phyloP scores from a whole-genome alignment of 2,329 filamentous ascomycete genomes.

The Claviceps sp. region DNA sequence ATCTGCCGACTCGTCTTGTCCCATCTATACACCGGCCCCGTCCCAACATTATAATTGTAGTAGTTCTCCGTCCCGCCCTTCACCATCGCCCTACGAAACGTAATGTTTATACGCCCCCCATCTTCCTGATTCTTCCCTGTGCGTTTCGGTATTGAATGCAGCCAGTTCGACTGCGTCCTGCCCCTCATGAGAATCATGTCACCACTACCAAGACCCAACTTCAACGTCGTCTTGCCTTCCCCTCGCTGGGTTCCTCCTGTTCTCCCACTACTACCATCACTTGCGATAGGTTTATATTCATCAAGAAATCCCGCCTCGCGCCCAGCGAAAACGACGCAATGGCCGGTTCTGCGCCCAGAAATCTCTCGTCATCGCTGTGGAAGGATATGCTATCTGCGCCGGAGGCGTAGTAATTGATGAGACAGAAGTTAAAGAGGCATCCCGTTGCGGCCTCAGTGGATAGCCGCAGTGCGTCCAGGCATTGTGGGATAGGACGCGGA shows the following conservation, averaged over 20 bases:
- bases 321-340: slow-evolving; percentile 68
- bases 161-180: slow-evolving; percentile 60
- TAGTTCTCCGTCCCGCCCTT: slow-evolving; percentile 69
- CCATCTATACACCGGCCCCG: slow-evolving; percentile 56
- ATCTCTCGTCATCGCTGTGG: slow-evolving; percentile 69
- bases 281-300: slow-evolving; percentile 58
- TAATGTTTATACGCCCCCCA: slow-evolving; percentile 61
- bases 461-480: slow-evolving; percentile 48
- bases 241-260: slow-evolving; percentile 11
- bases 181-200: slow-evolving; percentile 74
- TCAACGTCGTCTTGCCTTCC: slow-evolving; percentile 28
- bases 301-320: slow-evolving; percentile 57
- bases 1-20: slow-evolving; percentile 39
- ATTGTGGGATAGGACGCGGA: slow-evolving; percentile 58
- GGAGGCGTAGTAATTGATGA: slow-evolving; percentile 74
- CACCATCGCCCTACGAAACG: slow-evolving; percentile 58
- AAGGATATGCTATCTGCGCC: slow-evolving; percentile 67
- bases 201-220: slow-evolving; percentile 45
- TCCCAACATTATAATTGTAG: slow-evolving; percentile 71
- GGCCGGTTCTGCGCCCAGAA: slow-evolving; percentile 53
- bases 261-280: slow-evolving; percentile 11
- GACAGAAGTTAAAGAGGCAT: slow-evolving; percentile 62
- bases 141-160: slow-evolving; percentile 67
- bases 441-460: slow-evolving; percentile 52
- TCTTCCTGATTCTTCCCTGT: slow-evolving; percentile 49